Base-by-base conservation (phyloP, 2,329 filamentous ascomycete species). In the Pyricularia grisea region DNA sequence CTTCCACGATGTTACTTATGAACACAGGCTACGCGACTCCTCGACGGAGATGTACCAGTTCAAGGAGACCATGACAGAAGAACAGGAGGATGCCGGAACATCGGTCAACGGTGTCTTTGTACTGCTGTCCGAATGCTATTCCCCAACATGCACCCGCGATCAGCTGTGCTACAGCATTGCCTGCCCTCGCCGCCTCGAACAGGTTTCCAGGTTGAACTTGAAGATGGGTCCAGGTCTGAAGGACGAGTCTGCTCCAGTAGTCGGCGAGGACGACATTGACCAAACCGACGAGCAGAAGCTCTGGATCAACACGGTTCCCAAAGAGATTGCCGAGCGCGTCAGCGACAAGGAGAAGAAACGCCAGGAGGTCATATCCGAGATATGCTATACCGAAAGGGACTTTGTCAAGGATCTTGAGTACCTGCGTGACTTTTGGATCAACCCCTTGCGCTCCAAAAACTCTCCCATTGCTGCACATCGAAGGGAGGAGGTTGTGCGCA, bases 321-420 rank as follows among this genome's bases (percentile, higher is more conserved):
- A 97, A 78, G 95, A 98, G 78, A 84, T 99, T 69, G 93, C 94
- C 0, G 94, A 98, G 74, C 92, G 90, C 76, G 90, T 97, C 33
- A 89, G 89, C 67, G 95, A 99, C 73, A 88, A 87, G 73, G 95
- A 99, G 79, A 96, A 97, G 88, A 98, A 98, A 82, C 88, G 95
- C 64, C 95, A 99, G 77, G 95, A 99, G 77, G 92, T 99, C 74
- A 97, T 99, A 70, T 97, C 94, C 6, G 95, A 99, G 78, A 90
- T 98, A 71, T 97, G 96, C 88, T 99, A 99, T 81, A 99, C 95
- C 0, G 95, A 99, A 78, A 88, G 95, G 74, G 95, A 99, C 80
- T 99, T 99, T 75, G 95, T 99, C 77, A 99, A 99, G 82, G 95
- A 99, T 79, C 83, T 99, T 74, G 95, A 99, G 79, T 99, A 99